Conservation (phyloP, 805 yeast species). For the Saturnispora saitoi region DNA sequence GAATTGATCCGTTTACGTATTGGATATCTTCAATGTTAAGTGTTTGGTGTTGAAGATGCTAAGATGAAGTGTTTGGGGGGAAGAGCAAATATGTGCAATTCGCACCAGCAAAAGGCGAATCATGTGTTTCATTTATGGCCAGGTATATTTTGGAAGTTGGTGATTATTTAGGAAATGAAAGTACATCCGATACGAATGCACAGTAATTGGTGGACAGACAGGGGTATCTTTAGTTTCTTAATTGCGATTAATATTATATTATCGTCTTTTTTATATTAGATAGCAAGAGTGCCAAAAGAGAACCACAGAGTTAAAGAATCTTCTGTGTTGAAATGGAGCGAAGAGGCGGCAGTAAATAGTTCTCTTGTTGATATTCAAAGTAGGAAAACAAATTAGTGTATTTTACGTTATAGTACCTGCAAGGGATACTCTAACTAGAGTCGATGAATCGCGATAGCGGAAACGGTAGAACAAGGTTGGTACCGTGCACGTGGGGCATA, state of each 20-base stretch:
- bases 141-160: conserved; percentile 32
- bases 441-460: no score
- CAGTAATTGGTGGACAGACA: conserved; percentile 58
- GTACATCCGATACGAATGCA: conserved; percentile 40
- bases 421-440: no score
- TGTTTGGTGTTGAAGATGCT: conserved; percentile 45
- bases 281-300: conserved; percentile 69
- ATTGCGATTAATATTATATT: conserved; percentile 34
- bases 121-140: conserved; percentile 49
- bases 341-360: no score
- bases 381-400: no score
- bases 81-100: conserved; percentile 39
- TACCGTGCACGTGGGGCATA: no score
- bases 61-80: conserved; percentile 41
- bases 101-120: conserved; percentile 44
- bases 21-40: conserved; percentile 48
- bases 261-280: conserved; percentile 36
- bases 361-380: no score
- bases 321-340: conserved; percentile 17
- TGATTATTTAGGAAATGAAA: conserved; percentile 39
- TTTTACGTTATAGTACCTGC: no score
- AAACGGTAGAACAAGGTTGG: no score
- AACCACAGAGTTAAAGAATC: conserved; percentile 26
- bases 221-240: conserved; percentile 46
- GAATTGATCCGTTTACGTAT: conserved; percentile 63